Conservation (phyloP, 2,329 filamentous ascomycete species). For the Talaromyces sp. region DNA sequence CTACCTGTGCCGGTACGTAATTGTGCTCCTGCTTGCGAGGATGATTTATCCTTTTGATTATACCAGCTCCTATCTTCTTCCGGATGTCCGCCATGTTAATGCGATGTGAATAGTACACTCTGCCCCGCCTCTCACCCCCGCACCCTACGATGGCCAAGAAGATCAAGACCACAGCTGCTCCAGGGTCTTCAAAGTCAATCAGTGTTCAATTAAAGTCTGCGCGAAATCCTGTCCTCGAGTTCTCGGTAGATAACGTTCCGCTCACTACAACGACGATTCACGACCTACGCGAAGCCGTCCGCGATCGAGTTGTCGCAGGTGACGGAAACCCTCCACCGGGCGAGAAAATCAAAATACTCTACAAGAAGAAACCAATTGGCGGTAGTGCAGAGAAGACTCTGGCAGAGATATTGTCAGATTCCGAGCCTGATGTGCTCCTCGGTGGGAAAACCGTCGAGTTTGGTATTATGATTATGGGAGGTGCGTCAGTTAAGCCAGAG, state of each 20-base stretch:
- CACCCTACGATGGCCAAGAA: conserved; percentile 42
- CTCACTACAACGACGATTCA: conserved; percentile 67
- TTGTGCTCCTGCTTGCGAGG: neutral
- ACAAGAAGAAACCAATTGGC: conserved; percentile 75
- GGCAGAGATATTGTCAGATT: conserved; percentile 60
- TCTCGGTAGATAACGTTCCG: conserved; percentile 58
- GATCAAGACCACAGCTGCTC: conserved; percentile 24
- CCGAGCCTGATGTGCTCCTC: conserved; percentile 39
- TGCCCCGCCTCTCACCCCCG: conserved; percentile 41
- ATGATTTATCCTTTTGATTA: neutral
- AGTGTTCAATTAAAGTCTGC: conserved; percentile 47
- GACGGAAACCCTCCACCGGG: conserved; percentile 31
- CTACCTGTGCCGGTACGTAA: conserved; percentile 66
- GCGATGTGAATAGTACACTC: conserved; percentile 33
- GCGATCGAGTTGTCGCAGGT: conserved; percentile 57
- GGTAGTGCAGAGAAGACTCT: conserved; percentile 64
- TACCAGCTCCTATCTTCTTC: neutral
- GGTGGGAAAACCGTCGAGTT: conserved; percentile 61
- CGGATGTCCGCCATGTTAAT: neutral
- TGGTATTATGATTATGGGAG: conserved; percentile 81
- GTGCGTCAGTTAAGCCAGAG: conserved; percentile 46
- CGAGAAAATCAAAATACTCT: conserved; percentile 78
- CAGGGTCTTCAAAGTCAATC: conserved; percentile 37
- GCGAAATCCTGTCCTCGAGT: conserved; percentile 66
- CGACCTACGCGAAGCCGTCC: conserved; percentile 69